These are phyloP conservation scores for Solanum neorickii DNA, from an alignment of 257 asterid genomes.

Conservation along the genomic window DNA sequence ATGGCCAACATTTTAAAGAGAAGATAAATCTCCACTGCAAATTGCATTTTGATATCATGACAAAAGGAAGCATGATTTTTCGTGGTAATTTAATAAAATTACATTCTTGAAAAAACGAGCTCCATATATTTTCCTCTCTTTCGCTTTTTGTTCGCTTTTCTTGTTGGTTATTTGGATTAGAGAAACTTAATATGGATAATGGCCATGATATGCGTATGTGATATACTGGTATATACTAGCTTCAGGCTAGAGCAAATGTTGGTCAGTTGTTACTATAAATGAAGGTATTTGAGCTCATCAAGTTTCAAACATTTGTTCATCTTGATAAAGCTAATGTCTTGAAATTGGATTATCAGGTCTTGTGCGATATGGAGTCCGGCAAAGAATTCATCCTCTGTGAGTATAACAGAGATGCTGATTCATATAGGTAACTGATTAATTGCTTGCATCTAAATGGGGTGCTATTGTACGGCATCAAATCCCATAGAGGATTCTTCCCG, in stretches of 20 bases:
- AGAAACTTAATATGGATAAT: not conserved
- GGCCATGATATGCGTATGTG: not conserved
- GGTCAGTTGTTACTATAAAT: not conserved
- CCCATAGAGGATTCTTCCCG: not conserved
- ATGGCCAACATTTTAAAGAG: not conserved
- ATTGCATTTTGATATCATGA: not conserved
- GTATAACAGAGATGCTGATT: slow-evolving; percentile 98
- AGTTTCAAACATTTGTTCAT: not conserved
- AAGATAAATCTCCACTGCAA: not conserved
- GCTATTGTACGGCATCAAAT: not conserved
- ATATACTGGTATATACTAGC: not conserved
- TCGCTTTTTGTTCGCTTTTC: not conserved
- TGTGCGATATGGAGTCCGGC: slow-evolving; percentile 66
- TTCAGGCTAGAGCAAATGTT: not conserved
- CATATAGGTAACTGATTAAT: slow-evolving; percentile 54
- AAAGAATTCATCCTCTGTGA: slow-evolving; percentile 89
- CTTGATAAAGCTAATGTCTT: not conserved
- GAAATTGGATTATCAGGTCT: slow-evolving; percentile 42
- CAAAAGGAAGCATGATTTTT: not conserved
- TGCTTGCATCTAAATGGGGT: not conserved
- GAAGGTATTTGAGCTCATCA: not conserved
- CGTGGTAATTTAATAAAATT: not conserved
- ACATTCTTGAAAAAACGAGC: not conserved
- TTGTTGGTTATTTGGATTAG: not conserved
- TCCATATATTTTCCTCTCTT: not conserved